Percentiles rank a stretch among this genome's conserved stretches.
These are phyloP conservation scores for Mentha longifolia DNA, from an alignment of 257 asterid genomes.

Conservation along the genomic window DNA sequence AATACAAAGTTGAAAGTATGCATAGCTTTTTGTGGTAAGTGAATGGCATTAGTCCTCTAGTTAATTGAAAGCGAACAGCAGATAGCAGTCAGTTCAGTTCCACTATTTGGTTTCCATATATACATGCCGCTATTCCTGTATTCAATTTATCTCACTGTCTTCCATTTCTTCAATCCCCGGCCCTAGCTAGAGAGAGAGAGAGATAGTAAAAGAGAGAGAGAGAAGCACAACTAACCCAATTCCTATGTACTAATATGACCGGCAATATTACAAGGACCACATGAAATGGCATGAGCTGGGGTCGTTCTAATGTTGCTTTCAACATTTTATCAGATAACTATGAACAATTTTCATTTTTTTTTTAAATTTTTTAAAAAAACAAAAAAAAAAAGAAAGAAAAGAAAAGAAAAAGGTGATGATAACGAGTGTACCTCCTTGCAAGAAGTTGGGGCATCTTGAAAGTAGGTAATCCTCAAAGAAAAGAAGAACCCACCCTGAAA, in stretches of 20 bases:
- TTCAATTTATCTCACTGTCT: constrained; percentile 4
- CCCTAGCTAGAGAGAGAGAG: constrained; percentile 13
- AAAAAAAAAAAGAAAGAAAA: neutral
- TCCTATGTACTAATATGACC: constrained; percentile 25
- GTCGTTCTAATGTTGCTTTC: constrained; percentile 51
- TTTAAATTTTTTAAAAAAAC: no score
- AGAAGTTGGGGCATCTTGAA: constrained; percentile 1
- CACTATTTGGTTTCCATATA: constrained; percentile 42
- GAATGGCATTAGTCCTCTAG: constrained; percentile 36
- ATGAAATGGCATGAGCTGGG: constrained; percentile 32
- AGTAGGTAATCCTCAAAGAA: neutral
- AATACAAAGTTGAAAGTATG: neutral
- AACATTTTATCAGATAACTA: constrained; percentile 41
- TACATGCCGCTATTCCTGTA: constrained; percentile 57
- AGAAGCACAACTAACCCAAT: neutral
- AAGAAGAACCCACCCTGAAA: neutral
- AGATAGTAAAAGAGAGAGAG: neutral
- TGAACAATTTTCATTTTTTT: neutral
- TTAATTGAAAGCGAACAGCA: constrained; percentile 30
- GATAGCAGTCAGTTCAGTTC: neutral
- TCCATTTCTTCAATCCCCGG: constrained; percentile 18
- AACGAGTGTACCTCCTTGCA: constrained; percentile 29
- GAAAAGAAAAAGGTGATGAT: constrained; percentile 4
- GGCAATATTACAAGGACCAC: constrained; percentile 50
- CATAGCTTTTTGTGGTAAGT: constrained; percentile 8